Percentiles rank a stretch among this genome's conserved stretches.
Conservation (phyloP, 805 yeast genomes). For the Pichia kluyveri region DNA sequence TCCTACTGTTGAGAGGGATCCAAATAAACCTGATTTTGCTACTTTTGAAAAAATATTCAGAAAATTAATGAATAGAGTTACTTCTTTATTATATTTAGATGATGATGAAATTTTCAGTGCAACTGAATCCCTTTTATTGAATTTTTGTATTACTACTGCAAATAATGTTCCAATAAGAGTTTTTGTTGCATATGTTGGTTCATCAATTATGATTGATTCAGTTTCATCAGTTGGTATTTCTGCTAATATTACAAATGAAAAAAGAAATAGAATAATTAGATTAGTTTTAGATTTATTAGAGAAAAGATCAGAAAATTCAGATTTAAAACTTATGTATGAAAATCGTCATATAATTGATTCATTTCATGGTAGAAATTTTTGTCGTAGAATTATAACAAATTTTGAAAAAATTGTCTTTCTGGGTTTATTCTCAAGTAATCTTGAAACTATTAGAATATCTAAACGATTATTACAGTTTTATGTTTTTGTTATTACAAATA, state of each 20-base stretch:
- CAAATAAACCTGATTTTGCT: conserved; percentile 4
- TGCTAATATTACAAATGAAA: conserved; percentile 15
- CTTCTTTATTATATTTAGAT: conserved; percentile 29
- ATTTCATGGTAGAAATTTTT: conserved; percentile 19
- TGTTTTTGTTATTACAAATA: conserved; percentile 13
- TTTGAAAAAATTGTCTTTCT: conserved; percentile 44
- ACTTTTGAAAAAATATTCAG: conserved; percentile 15
- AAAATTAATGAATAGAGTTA: conserved; percentile 24
- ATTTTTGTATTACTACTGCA: conserved; percentile 26
- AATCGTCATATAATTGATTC: conserved; percentile 1
- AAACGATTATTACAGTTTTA: conserved; percentile 30
- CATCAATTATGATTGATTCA: conserved; percentile 28
- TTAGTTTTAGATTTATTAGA: conserved; percentile 33
- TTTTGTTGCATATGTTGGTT: conserved; percentile 30
- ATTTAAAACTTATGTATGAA: conserved; percentile 4
- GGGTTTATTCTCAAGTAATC: conserved; percentile 42
- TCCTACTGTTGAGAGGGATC: conserved; percentile 4
- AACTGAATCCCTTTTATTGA: conserved; percentile 27
- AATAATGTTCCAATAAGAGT: conserved; percentile 22
- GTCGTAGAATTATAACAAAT: conserved; percentile 27
- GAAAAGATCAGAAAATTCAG: conserved; percentile 20
- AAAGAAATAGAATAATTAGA: conserved; percentile 28
- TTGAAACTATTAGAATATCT: conserved; percentile 40
- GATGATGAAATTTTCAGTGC: conserved; percentile 28
- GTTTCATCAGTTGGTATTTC: conserved; percentile 24